phyloP scores from a whole-genome alignment of 306 rosid genomes.

The Medicago arabica region DNA sequence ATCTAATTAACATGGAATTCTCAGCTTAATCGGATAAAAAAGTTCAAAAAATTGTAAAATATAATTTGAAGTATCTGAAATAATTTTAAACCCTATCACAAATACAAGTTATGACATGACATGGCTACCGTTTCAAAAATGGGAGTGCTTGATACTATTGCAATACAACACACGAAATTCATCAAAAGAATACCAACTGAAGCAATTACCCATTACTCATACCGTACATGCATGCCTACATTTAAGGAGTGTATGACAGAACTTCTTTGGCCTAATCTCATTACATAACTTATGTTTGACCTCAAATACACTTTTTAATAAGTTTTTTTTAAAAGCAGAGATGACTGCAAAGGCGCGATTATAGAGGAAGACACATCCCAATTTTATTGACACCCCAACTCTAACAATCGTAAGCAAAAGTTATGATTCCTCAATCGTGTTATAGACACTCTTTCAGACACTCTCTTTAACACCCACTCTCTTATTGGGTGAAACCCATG shows the following conservation, averaged over 20 bases:
- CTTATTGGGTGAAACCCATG: too few relatives aligned
- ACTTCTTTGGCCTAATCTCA: neutral
- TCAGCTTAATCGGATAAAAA: neutral
- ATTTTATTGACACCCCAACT: too few relatives aligned
- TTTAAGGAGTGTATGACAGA: too few relatives aligned
- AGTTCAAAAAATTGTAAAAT: neutral
- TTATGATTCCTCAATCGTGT: too few relatives aligned
- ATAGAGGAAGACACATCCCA: too few relatives aligned
- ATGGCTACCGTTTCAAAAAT: neutral
- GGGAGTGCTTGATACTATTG: neutral
- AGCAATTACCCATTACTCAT: neutral
- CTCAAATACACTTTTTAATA: neutral
- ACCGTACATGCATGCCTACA: neutral
- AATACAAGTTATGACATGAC: neutral
- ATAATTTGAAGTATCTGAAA: neutral
- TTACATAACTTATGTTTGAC: neutral
- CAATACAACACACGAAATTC: conserved; percentile 9
- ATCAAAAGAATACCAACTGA: conserved; percentile 22
- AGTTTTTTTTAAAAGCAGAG: too few relatives aligned
- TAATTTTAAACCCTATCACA: neutral
- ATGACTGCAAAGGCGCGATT: too few relatives aligned
- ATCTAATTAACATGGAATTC: conserved; percentile 5
- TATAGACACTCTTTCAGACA: too few relatives aligned
- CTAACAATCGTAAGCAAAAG: too few relatives aligned
- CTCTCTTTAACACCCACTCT: too few relatives aligned